phyloP scores from a whole-genome alignment of 352 stramenopile genomes.

The Phytophthora kernoviae region DNA sequence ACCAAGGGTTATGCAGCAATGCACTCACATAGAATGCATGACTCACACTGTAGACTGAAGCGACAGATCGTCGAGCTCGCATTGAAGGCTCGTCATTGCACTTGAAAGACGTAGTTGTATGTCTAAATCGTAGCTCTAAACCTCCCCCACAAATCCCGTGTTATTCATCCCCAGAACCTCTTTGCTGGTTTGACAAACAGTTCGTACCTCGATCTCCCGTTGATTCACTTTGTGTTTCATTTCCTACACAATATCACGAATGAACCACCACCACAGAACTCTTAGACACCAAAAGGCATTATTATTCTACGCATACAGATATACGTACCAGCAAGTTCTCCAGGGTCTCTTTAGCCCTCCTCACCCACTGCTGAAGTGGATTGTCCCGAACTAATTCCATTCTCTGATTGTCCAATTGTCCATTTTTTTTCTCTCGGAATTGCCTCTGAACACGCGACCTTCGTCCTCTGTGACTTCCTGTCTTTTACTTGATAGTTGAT shows the following conservation, averaged over 20 bases:
- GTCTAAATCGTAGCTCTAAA: constrained; percentile 1
- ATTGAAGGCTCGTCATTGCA: neutral
- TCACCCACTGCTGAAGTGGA: constrained; percentile 3
- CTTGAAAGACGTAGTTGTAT: neutral
- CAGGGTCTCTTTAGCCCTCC: constrained; percentile 2
- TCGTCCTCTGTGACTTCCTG: too few relatives aligned
- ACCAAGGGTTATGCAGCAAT: neutral
- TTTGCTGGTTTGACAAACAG: too few relatives aligned
- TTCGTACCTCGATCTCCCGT: neutral
- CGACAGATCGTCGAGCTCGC: neutral
- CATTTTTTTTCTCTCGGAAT: too few relatives aligned
- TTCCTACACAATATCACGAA: constrained; percentile 1
- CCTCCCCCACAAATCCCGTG: neutral
- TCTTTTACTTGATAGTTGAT: too few relatives aligned
- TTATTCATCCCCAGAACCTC: too few relatives aligned
- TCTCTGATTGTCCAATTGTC: neutral
- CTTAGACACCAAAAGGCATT: neutral
- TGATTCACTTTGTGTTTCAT: constrained; percentile 1
- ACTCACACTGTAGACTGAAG: neutral
- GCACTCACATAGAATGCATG: neutral
- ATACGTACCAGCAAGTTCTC: constrained; percentile 7
- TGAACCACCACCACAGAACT: too few relatives aligned
- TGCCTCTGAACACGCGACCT: too few relatives aligned
- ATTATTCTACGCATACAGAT: neutral
- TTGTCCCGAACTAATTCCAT: constrained; percentile 4